A percentile compares a stretch with the other conserved stretches of the same genome.
These are phyloP conservation scores for Oryza glumipatula DNA, from an alignment of 176 grass and related monocot genomes.

Conservation along the genomic window DNA sequence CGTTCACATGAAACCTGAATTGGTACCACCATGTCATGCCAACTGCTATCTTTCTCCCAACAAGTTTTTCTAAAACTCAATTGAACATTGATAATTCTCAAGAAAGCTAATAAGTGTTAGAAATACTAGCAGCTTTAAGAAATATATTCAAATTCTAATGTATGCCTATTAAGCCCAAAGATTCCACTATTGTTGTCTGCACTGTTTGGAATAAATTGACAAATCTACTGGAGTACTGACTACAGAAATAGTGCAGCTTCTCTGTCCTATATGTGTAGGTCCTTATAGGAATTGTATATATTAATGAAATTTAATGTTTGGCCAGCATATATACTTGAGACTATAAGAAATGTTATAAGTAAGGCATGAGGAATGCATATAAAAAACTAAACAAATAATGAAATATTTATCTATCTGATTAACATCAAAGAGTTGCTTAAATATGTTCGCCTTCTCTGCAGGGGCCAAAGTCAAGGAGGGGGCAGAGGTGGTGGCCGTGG, in stretches of 20 bases:
- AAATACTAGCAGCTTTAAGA: not conserved
- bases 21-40: not conserved
- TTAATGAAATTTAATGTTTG: too few species aligned
- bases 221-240: not conserved
- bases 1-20: not conserved
- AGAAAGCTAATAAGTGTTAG: not conserved
- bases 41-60: not conserved
- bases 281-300: too few species aligned
- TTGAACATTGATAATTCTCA: not conserved
- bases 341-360: too few species aligned
- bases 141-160: not conserved
- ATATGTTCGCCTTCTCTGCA: slow-evolving; percentile 44
- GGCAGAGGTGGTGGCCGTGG: slow-evolving; percentile 71
- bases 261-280: not conserved
- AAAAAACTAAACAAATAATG: not conserved
- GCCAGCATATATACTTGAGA: too few species aligned
- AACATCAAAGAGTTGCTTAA: slow-evolving; percentile 6
- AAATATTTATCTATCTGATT: not conserved
- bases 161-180: not conserved
- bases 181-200: not conserved
- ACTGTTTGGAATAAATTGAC: not conserved
- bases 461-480: slow-evolving; percentile 62
- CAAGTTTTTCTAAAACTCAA: not conserved
- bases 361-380: not conserved
- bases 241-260: not conserved